Conservation (phyloP, 192 early-diverging fungal genomes). For the Entomortierella beljakovae region DNA sequence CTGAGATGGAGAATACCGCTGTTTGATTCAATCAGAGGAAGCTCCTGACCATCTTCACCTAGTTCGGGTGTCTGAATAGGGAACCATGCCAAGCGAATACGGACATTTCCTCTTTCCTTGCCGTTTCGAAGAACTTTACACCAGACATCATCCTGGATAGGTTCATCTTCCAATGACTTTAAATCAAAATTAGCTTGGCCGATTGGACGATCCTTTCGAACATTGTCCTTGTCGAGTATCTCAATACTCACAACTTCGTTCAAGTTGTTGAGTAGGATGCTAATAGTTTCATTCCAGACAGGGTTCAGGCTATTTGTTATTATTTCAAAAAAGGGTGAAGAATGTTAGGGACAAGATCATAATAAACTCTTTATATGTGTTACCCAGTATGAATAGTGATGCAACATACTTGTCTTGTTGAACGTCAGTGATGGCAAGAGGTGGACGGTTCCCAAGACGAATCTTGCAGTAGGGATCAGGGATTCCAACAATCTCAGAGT, state of each 20-base stretch:
- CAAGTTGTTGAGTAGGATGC: slow-evolving; percentile 80
- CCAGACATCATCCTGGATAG: slow-evolving; percentile 60
- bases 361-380: too few relatives aligned
- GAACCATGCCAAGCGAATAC: slow-evolving; percentile 46
- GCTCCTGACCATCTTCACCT: slow-evolving; percentile 31
- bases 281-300: slow-evolving; percentile 86
- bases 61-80: slow-evolving; percentile 23
- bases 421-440: slow-evolving; percentile 68
- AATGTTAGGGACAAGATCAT: too few relatives aligned
- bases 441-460: slow-evolving; percentile 76
- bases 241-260: slow-evolving; percentile 82
- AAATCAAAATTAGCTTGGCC: slow-evolving; percentile 69
- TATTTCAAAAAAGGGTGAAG: too few relatives aligned
- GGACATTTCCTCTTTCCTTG: slow-evolving; percentile 44
- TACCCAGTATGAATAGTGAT: not conserved
- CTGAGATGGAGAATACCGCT: slow-evolving; percentile 77
- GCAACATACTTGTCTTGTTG: slow-evolving; percentile 73
- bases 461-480: slow-evolving; percentile 90
- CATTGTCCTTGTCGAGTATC: slow-evolving; percentile 83
- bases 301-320: slow-evolving; percentile 66
- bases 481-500: slow-evolving; percentile 88
- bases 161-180: slow-evolving; percentile 57
- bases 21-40: slow-evolving; percentile 55
- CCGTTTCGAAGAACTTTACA: slow-evolving; percentile 46
- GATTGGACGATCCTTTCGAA: slow-evolving; percentile 77